These are phyloP conservation scores for Phytopythium montanum DNA, from an alignment of 352 stramenopile genomes.

Conservation along the genomic window DNA sequence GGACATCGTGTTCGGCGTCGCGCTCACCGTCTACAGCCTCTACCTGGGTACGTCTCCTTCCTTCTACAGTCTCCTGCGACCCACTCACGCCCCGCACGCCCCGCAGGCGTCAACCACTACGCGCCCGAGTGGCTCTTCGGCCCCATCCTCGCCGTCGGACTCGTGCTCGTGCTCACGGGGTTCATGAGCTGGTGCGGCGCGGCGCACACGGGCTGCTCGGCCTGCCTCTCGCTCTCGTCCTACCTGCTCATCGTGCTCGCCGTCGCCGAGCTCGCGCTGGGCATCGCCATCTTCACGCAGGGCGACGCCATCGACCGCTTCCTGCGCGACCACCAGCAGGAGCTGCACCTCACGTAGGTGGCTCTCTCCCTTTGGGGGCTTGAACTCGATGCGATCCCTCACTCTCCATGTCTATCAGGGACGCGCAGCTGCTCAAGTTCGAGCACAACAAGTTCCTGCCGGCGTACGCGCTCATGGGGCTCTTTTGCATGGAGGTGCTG, in stretches of 20 bases:
- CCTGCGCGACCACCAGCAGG: constrained; percentile 52
- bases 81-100: no score
- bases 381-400: background rate
- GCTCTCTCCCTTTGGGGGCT: no score
- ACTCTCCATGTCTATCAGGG: constrained; percentile 17
- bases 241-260: constrained; percentile 59
- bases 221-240: constrained; percentile 54
- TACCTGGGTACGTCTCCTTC: constrained; percentile 35
- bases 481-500: constrained; percentile 68
- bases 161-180: constrained; percentile 38
- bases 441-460: constrained; percentile 68
- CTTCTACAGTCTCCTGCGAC: background rate
- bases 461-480: constrained; percentile 51
- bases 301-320: constrained; percentile 55
- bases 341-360: constrained; percentile 53
- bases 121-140: constrained; percentile 66
- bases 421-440: constrained; percentile 49
- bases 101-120: constrained; percentile 54
- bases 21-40: constrained; percentile 54
- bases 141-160: constrained; percentile 50
- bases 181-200: constrained; percentile 67
- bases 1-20: constrained; percentile 52
- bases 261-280: constrained; percentile 52
- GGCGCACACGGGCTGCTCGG: constrained; percentile 37
- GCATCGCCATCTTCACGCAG: constrained; percentile 68